These are phyloP conservation scores for Sugiyamaella valdiviana DNA, from an alignment of 805 yeast species.

Conservation along the genomic window DNA sequence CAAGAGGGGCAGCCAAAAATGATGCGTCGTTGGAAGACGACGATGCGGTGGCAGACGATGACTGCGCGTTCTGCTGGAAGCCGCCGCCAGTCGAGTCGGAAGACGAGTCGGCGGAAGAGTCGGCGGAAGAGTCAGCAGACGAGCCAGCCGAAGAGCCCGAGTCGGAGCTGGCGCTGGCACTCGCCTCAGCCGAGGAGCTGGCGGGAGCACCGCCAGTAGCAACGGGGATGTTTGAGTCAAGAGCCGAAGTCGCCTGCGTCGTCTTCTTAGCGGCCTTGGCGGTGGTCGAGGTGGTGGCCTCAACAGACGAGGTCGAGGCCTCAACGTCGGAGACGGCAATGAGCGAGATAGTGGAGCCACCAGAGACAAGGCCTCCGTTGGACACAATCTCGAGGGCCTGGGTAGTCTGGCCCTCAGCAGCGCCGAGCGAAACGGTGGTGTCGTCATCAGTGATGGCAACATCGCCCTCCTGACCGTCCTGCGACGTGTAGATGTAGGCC, in stretches of 20 bases:
- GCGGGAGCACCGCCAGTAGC: conserved; percentile 8
- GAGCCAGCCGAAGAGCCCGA: conserved; percentile 14
- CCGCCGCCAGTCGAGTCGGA: background rate
- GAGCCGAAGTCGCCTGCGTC: background rate
- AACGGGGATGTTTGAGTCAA: background rate
- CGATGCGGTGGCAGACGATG: background rate
- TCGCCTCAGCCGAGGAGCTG: conserved; percentile 14
- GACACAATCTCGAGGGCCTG: conserved; percentile 2
- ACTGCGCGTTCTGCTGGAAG: background rate
- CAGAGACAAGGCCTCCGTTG: background rate
- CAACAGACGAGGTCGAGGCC: background rate
- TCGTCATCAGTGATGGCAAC: conserved; percentile 58
- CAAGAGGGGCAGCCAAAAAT: background rate
- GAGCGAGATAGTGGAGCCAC: background rate
- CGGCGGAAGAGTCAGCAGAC: conserved; percentile 6
- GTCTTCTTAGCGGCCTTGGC: background rate
- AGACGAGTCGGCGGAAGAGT: conserved; percentile 11
- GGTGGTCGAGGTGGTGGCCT: background rate
- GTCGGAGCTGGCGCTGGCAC: conserved; percentile 8
- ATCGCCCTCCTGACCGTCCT: conserved; percentile 38
- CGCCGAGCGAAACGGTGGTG: conserved; percentile 40
- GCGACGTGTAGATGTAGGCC: conserved; percentile 51
- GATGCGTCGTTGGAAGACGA: background rate
- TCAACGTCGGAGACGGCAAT: background rate
- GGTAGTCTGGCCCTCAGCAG: conserved; percentile 7